Conservation (phyloP, 345 rosid species). For the Hibiscus mutabilis region DNA sequence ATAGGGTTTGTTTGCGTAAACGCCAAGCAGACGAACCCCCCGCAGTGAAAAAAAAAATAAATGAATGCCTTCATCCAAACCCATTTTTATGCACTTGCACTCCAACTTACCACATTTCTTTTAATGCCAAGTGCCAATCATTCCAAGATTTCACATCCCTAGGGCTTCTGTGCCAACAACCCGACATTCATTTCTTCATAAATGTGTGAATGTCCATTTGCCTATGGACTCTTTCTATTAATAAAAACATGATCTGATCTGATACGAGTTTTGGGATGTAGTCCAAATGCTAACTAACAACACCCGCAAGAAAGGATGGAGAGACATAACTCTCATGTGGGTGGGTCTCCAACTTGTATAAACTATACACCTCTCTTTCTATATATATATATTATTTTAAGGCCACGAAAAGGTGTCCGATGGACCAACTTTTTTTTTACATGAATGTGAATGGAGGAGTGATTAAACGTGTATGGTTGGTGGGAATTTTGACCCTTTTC, state of each 20-base stretch:
- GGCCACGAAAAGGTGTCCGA: constrained; percentile 3
- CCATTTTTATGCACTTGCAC: constrained; percentile 8
- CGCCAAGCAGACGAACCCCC: constrained; percentile 35
- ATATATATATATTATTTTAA: not conserved
- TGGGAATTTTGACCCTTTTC: not conserved
- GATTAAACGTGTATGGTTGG: not conserved
- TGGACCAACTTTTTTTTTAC: not conserved
- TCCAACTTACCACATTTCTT: not conserved
- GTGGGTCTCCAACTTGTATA: constrained; percentile 13
- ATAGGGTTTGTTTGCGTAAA: constrained; percentile 44
- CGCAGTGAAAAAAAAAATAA: constrained; percentile 1
- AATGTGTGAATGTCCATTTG: not conserved
- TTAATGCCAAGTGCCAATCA: too few relatives aligned
- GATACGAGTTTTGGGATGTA: not conserved
- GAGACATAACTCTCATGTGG: constrained; percentile 24
- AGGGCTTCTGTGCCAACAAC: constrained; percentile 16
- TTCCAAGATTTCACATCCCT: constrained; percentile 26
- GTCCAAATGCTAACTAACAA: constrained; percentile 29
- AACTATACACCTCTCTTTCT: not conserved
- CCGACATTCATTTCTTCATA: not conserved
- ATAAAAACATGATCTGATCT: not conserved
- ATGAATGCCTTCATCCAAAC: not conserved
- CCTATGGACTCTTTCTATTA: not conserved
- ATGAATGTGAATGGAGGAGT: not conserved
- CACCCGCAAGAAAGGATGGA: constrained; percentile 2